Percentiles rank a stretch among this genome's conserved stretches.
Conservation (phyloP, 2,329 filamentous ascomycete genomes). For the Fonsecaea multimorphosa region DNA sequence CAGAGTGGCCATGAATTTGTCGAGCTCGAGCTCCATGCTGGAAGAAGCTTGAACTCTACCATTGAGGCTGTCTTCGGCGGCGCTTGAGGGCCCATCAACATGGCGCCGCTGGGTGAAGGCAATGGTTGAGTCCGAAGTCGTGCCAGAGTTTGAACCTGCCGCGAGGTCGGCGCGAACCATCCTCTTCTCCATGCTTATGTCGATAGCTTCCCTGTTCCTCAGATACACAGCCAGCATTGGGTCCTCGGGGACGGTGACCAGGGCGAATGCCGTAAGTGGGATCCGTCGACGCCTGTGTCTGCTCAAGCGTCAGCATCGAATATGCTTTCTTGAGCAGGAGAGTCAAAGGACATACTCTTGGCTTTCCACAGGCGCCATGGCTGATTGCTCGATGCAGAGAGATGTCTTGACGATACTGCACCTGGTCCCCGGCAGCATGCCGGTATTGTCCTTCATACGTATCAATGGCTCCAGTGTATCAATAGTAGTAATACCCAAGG, state of each 20-base stretch:
- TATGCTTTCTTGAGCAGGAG: not conserved
- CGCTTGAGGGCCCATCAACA: not conserved
- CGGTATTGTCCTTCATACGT: not conserved
- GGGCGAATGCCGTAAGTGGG: slow-evolving; percentile 28
- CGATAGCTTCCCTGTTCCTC: slow-evolving; percentile 17
- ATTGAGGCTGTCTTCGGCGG: not conserved
- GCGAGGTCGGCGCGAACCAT: not conserved
- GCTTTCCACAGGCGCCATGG: not conserved
- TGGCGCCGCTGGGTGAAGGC: not conserved
- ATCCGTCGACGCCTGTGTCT: slow-evolving; percentile 19
- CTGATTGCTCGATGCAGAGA: not conserved
- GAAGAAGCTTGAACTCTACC: not conserved
- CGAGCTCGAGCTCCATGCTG: slow-evolving; percentile 20
- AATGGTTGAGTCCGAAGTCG: not conserved
- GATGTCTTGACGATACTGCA: not conserved
- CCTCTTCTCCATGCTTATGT: slow-evolving; percentile 23
- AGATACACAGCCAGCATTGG: slow-evolving; percentile 29
- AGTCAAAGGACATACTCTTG: slow-evolving; percentile 8
- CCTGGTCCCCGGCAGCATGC: not conserved
- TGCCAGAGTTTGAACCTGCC: not conserved
- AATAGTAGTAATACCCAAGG: not conserved
- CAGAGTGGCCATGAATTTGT: slow-evolving; percentile 26
- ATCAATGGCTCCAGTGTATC: not conserved
- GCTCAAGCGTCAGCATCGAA: not conserved
- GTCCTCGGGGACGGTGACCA: slow-evolving; percentile 27